Evolutionary conservation across 176 grass and related monocot species (phyloP).

Genomic region (Carex cristatella): DNA sequence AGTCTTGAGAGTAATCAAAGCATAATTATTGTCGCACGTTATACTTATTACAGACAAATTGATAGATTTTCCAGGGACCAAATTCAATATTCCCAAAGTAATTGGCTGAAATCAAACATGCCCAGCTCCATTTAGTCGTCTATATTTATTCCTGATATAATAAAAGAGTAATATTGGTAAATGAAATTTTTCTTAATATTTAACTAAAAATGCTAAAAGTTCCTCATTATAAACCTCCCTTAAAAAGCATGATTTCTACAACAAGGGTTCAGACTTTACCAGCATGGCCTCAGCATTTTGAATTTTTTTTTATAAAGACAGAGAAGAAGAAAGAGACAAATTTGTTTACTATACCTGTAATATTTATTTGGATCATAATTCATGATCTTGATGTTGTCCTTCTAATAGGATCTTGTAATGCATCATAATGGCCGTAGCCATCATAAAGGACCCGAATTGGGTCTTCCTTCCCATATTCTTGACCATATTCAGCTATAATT

Average conservation of each 20-base stretch:
- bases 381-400: slow-evolving; percentile 47
- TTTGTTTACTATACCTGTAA: neutral
- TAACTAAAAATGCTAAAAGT: neutral
- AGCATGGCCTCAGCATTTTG: neutral
- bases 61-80: neutral
- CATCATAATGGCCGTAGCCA: slow-evolving; percentile 82
- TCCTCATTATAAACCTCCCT: neutral
- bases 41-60: neutral
- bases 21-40: neutral
- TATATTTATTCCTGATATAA: slow-evolving; percentile 9
- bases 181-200: neutral
- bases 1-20: neutral
- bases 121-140: neutral
- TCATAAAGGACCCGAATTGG: slow-evolving; percentile 76
- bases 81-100: neutral
- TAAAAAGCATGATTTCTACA: neutral
- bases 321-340: neutral
- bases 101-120: neutral
- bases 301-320: too few relatives aligned
- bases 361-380: neutral
- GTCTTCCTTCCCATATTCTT: slow-evolving; percentile 89
- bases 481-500: slow-evolving; percentile 91
- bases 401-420: slow-evolving; percentile 47
- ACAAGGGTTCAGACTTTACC: neutral
- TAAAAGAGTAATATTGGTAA: neutral